Evolutionary conservation across 2,329 filamentous ascomycete genomes (phyloP), one percentile per base, ranked within the genome.

Genomic region (Seiridium unicorne): DNA sequence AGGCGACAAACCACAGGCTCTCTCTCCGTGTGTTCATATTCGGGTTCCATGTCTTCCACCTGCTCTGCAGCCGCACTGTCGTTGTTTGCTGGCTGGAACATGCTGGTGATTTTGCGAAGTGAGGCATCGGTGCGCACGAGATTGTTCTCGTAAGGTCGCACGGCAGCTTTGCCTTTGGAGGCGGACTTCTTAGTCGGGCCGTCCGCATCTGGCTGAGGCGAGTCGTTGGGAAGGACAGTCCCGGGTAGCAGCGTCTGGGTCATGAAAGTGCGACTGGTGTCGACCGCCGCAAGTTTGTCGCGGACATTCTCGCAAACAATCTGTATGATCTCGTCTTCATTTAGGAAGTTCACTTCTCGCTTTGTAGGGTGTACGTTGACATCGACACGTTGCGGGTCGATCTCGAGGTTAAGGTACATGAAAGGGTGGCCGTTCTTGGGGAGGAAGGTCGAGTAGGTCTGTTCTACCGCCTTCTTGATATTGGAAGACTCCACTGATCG

Each of bases 301-400:
- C 91, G 85, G 31, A 99, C 90, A 57, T 91, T 85, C 62, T 89
- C 86, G 76, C 93, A 97, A 4, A 99, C 88, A 11, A 86, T 84
- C 64, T 95, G 91, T 51, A 95, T 90, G 51, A 99, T 96, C 67
- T 99, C 95, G 64, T 99, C 95, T 72, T 99, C 95, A 63, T 98
- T 97, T 31, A 99, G 81, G 68, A 99, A 98, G 70, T 98, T 95
- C 26, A 99, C 95, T 72, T 99, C 94, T 55, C 92, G 84, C 74
- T 99, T 99, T 0, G 95, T 99, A 0, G 95, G 95, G 73, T 99
- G 95, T 0, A 99, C 90, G 67, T 99, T 99, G 70, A 99, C 96
- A 73, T 99, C 95, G 3, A 99, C 92, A 57, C 94, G 84, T 34
- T 90, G 87, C 1, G 95, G 94, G 67, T 98, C 93, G 60, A 99